Conservation (phyloP, 345 rosid species). For the Garcia nutans region DNA sequence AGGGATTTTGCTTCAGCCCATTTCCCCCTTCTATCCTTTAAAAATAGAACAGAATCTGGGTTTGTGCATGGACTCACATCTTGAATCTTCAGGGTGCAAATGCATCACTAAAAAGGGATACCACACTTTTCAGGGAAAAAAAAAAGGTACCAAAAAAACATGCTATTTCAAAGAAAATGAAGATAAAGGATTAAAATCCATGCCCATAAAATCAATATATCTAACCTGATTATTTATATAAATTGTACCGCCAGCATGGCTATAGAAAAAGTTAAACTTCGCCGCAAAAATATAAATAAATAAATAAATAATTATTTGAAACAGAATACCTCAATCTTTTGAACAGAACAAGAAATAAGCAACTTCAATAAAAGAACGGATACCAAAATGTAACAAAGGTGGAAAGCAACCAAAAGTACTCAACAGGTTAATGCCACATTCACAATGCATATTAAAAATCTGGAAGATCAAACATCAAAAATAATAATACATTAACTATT, state of each 20-base stretch:
- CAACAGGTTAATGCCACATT: not conserved
- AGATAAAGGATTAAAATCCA: not conserved
- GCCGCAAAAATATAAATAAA: too few species aligned
- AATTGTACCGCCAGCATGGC: not conserved
- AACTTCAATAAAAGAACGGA: not conserved
- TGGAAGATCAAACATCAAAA: not conserved
- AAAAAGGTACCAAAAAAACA: not conserved
- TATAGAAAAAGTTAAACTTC: not conserved
- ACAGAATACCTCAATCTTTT: not conserved
- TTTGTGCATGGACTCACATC: too few species aligned
- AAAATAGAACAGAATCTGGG: too few species aligned
- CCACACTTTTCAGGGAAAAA: not conserved
- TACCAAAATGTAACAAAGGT: not conserved
- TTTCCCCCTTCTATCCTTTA: too few species aligned
- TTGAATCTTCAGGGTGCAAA: too few species aligned
- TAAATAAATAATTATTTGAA: too few species aligned
- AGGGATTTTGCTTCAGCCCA: too few species aligned
- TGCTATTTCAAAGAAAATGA: not conserved
- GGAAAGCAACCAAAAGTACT: not conserved
- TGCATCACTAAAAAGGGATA: not conserved
- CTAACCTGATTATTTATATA: not conserved
- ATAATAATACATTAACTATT: not conserved
- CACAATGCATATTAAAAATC: not conserved
- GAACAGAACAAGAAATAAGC: not conserved
- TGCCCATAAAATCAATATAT: not conserved